A percentile compares a stretch with the other conserved stretches of the same genome.
Evolutionary conservation across 805 yeast species (phyloP).

Genomic region (Pichia phayaonensis): DNA sequence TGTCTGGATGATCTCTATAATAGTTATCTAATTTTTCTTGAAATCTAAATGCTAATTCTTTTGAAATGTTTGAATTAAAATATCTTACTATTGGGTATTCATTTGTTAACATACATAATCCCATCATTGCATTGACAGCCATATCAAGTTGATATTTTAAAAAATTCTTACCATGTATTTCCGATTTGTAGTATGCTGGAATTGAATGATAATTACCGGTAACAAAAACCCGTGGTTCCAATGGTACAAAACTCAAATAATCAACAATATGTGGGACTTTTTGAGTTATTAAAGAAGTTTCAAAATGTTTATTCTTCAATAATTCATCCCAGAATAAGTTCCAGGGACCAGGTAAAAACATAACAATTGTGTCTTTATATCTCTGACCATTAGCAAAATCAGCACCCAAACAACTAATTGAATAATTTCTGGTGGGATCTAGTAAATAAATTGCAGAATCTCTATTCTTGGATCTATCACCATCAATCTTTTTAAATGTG

Average conservation of each 20-base stretch:
- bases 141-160: constrained; percentile 49
- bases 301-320: constrained; percentile 9
- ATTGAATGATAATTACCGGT: constrained; percentile 53
- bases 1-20: constrained; percentile 59
- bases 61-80: constrained; percentile 47
- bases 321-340: constrained; percentile 17
- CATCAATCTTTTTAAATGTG: constrained; percentile 26
- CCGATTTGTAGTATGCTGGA: constrained; percentile 62
- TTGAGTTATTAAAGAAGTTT: not conserved
- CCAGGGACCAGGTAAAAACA: constrained; percentile 53
- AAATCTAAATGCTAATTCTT: constrained; percentile 57
- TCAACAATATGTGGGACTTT: constrained; percentile 24
- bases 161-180: constrained; percentile 51
- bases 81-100: constrained; percentile 85
- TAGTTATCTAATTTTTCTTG: constrained; percentile 69
- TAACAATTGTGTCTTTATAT: constrained; percentile 64
- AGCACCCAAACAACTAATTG: constrained; percentile 67
- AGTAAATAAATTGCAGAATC: constrained; percentile 72
- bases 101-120: constrained; percentile 69
- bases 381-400: constrained; percentile 67
- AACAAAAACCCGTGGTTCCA: constrained; percentile 67
- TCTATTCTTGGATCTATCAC: constrained; percentile 23
- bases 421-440: constrained; percentile 53
- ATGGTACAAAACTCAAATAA: constrained; percentile 47
- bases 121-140: constrained; percentile 60